Evolutionary conservation across 1,284 basidiomycete genomes (phyloP), one percentile per base, ranked within the genome.

Genomic region (Cutaneotrichosporon cavernicola): DNA sequence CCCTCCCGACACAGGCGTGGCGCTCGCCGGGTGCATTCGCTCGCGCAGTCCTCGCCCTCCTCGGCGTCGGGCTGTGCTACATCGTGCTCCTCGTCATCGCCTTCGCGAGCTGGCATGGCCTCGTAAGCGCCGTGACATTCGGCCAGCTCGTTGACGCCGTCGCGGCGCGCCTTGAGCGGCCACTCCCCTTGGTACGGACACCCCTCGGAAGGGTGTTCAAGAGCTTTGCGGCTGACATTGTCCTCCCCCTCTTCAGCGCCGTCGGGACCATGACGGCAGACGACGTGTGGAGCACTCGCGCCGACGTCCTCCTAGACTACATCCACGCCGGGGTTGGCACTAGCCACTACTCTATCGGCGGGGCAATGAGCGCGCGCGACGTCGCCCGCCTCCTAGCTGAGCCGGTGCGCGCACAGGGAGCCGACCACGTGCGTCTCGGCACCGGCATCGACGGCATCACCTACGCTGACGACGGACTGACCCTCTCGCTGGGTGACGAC

Each of bases 231-330:
- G 73, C 81, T 4, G 81, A 83, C 22, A 79, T 90, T 0, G 74
- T 90, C 56, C 70, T 87, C 1, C 87, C 88, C 0, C 75, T 90
- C 51, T 89, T 89, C 72, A 88, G 87, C n/a, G 87, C 87, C 0
- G 86, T 90, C 1, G 88, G 87, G 61, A 90, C 89, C 0, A 80
- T 80, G 78, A 75, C 78, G 0, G 61, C 64, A 2, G 18, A 60
- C 7, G 78, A 78, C 58, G 72, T 78, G 38, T 69, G 65, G 61
- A 21, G 58, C 1, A 70, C 74, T 1, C 75, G 74, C 2, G 66
- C 73, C 5, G 52, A 62, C 21, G 49, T 61, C 4, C 38, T 80
- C 30, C 66, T 78, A 13, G 76, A 76, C 43, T 80, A 80, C 64
- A 69, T 78, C n/a, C 73, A 80, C 59, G 60, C 66, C 2, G 75